Evolutionary conservation across 169 alveolate species (phyloP).

Genomic region (Plasmodium reichenowi): DNA sequence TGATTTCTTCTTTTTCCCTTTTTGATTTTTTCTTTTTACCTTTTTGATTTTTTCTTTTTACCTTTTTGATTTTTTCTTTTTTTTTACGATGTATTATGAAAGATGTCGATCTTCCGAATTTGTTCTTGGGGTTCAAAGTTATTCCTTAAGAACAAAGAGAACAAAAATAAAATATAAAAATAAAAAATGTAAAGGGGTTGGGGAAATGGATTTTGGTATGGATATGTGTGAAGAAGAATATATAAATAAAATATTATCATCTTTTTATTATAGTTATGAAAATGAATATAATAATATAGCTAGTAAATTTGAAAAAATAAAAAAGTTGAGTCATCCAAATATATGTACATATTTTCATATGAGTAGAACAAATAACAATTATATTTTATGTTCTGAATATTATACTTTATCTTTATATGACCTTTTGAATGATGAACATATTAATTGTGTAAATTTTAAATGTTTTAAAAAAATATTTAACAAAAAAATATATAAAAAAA

Average conservation of each 20-base stretch:
- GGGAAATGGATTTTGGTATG: neutral
- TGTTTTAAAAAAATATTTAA: constrained; percentile 1
- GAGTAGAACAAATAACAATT: constrained; percentile 29
- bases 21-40: neutral
- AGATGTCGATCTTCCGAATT: constrained; percentile 55
- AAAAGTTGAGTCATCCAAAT: constrained; percentile 42
- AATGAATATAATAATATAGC: constrained; percentile 30
- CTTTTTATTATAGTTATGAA: neutral
- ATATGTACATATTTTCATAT: constrained; percentile 41
- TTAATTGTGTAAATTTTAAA: constrained; percentile 9
- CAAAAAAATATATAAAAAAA: neutral
- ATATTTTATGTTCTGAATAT: constrained; percentile 38
- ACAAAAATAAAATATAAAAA: constrained; percentile 7
- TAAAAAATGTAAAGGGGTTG: neutral
- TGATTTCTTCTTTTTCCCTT: neutral
- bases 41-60: neutral
- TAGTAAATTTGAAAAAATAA: constrained; percentile 51
- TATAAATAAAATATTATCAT: too few relatives aligned
- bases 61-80: neutral
- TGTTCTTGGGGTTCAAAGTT: constrained; percentile 53
- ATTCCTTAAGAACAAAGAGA: constrained; percentile 18
- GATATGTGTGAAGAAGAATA: neutral
- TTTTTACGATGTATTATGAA: constrained; percentile 10
- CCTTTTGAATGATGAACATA: constrained; percentile 21
- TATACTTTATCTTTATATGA: constrained; percentile 46